Percentiles rank a stretch among this genome's conserved stretches.
Evolutionary conservation across 2,329 filamentous ascomycete species (phyloP).

Genomic region (Falciphora oryzae): DNA sequence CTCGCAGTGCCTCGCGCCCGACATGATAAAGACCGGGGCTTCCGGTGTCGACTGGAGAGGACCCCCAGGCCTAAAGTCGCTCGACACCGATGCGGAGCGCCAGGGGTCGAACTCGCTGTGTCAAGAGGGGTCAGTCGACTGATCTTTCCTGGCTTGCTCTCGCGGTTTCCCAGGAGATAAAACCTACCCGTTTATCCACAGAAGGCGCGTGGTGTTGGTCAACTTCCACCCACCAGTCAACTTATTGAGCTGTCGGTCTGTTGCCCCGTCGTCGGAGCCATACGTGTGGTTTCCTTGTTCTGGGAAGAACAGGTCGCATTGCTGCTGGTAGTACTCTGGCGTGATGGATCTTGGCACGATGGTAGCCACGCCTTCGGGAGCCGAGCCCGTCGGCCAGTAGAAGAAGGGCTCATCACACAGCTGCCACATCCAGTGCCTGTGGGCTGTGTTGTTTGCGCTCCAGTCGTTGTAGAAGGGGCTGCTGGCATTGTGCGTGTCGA

Average conservation of each 20-base stretch:
- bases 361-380: slow-evolving; percentile 36
- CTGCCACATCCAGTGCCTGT: slow-evolving; percentile 56
- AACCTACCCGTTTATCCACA: slow-evolving; percentile 49
- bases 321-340: slow-evolving; percentile 46
- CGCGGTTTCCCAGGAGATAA: not conserved
- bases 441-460: slow-evolving; percentile 36
- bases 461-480: slow-evolving; percentile 46
- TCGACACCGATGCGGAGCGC: slow-evolving; percentile 32
- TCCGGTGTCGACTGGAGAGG: slow-evolving; percentile 26
- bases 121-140: slow-evolving; percentile 28
- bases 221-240: slow-evolving; percentile 51
- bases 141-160: too few species aligned
- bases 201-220: slow-evolving; percentile 44
- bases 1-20: slow-evolving; percentile 35
- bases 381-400: slow-evolving; percentile 50
- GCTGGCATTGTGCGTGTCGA: slow-evolving; percentile 44
- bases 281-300: slow-evolving; percentile 41
- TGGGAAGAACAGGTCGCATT: slow-evolving; percentile 53
- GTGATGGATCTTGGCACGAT: slow-evolving; percentile 47
- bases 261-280: slow-evolving; percentile 38
- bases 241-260: slow-evolving; percentile 42
- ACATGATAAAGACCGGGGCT: slow-evolving; percentile 28
- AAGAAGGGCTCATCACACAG: slow-evolving; percentile 58
- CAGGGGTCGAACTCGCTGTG: slow-evolving; percentile 42
- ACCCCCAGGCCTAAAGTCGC: slow-evolving; percentile 31